A percentile compares a stretch with the other conserved stretches of the same genome.
Evolutionary conservation across 2,329 filamentous ascomycete genomes (phyloP).

Genomic region (Epichloe aotearoae): DNA sequence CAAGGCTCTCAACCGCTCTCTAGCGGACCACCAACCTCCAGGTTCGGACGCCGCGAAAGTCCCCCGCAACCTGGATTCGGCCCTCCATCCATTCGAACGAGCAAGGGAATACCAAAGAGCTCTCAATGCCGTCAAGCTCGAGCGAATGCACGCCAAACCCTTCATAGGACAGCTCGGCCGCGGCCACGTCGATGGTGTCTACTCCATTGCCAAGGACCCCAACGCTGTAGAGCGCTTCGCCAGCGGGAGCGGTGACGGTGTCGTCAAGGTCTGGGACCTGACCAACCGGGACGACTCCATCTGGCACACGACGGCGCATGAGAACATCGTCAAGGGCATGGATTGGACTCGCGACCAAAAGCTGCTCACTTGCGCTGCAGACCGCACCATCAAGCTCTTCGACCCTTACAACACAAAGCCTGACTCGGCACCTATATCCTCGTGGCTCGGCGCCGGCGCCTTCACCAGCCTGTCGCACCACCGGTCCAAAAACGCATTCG

Average conservation of each 20-base stretch:
- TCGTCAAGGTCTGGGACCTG: constrained; percentile 86
- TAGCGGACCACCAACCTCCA: constrained; percentile 50
- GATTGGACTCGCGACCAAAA: constrained; percentile 80
- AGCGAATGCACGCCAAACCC: constrained; percentile 68
- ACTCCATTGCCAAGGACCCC: constrained; percentile 69
- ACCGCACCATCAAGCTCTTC: constrained; percentile 80
- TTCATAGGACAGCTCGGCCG: constrained; percentile 78
- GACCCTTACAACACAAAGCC: constrained; percentile 69
- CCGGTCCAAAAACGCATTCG: constrained; percentile 64
- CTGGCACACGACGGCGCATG: constrained; percentile 72
- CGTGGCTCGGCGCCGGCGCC: constrained; percentile 70
- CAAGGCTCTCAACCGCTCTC: constrained; percentile 53
- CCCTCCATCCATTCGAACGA: constrained; percentile 80
- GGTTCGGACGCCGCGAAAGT: constrained; percentile 52
- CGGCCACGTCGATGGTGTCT: constrained; percentile 81
- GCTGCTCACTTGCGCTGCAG: constrained; percentile 73
- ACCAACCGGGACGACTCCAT: constrained; percentile 52
- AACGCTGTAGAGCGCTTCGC: constrained; percentile 61
- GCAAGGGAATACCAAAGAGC: constrained; percentile 57
- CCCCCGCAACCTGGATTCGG: constrained; percentile 63
- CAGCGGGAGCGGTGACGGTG: constrained; percentile 79
- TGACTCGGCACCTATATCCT: constrained; percentile 60
- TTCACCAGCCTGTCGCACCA: constrained; percentile 82
- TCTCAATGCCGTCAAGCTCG: constrained; percentile 72
- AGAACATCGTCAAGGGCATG: constrained; percentile 85